Conservation (phyloP, 2,329 filamentous ascomycete species). For the Talaromyces marneffei region DNA sequence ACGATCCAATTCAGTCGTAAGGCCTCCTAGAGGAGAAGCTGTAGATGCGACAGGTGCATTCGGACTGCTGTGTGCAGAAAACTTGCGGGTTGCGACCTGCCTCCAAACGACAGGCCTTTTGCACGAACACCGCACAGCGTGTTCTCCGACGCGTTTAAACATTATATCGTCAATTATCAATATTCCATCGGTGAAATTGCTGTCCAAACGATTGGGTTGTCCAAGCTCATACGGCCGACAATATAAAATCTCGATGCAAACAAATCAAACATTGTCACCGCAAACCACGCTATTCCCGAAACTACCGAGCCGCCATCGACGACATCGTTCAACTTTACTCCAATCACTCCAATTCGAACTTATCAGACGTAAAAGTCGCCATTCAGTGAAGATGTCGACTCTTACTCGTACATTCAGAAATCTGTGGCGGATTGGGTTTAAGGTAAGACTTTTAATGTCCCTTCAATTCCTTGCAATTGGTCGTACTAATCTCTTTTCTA, state of each 20-base stretch:
- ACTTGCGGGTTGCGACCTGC: slow-evolving; percentile 32
- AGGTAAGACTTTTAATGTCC: slow-evolving; percentile 50
- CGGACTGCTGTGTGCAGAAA: slow-evolving; percentile 29
- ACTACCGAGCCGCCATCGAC: slow-evolving; percentile 20
- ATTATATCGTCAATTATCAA: slow-evolving; percentile 21
- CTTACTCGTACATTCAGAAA: slow-evolving; percentile 80
- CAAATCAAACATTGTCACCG: slow-evolving; percentile 27
- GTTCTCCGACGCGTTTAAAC: slow-evolving; percentile 37
- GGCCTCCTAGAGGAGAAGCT: slow-evolving; percentile 50
- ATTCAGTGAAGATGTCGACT: slow-evolving; percentile 70
- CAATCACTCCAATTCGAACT: slow-evolving; percentile 13
- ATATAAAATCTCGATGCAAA: slow-evolving; percentile 25
- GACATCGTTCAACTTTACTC: slow-evolving; percentile 17
- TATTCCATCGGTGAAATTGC: not conserved
- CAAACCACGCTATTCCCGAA: slow-evolving; percentile 22
- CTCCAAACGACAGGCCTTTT: slow-evolving; percentile 27
- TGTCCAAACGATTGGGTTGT: not conserved
- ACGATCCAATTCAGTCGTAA: slow-evolving; percentile 73
- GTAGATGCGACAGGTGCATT: slow-evolving; percentile 24
- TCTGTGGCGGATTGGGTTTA: slow-evolving; percentile 78
- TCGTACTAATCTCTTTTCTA: slow-evolving; percentile 46
- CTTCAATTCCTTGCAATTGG: not conserved
- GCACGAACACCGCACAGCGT: slow-evolving; percentile 31
- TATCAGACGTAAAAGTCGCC: slow-evolving; percentile 5
- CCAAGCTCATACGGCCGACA: not conserved